Evolutionary conservation across 441 rosid species (phyloP).

Genomic region (Adansonia madagascariensis): DNA sequence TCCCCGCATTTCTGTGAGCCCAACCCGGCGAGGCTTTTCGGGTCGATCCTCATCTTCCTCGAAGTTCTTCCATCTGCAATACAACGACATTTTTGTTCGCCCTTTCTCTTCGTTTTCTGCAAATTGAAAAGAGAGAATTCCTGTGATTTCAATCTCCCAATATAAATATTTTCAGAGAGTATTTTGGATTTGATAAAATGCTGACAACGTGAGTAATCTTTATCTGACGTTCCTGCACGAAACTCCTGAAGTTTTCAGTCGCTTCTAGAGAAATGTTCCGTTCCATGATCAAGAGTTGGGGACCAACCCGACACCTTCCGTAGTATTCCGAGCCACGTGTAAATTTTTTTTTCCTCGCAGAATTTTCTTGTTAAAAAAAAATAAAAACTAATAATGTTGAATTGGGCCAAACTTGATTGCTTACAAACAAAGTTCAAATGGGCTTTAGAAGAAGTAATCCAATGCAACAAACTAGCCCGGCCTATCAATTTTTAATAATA

Average conservation of each 20-base stretch:
- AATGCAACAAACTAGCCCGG: neutral
- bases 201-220: neutral
- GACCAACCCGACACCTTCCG: neutral
- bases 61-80: slow-evolving; percentile 72
- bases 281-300: neutral
- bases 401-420: neutral
- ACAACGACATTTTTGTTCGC: slow-evolving; percentile 44
- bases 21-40: slow-evolving; percentile 85
- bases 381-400: neutral
- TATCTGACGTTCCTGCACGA: neutral
- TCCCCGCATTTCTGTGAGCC: slow-evolving; percentile 86
- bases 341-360: neutral
- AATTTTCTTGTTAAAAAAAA: neutral
- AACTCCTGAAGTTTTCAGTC: slow-evolving; percentile 42
- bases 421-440: neutral
- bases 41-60: slow-evolving; percentile 83
- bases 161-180: neutral
- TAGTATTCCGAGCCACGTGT: neutral
- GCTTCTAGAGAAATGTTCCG: slow-evolving; percentile 49
- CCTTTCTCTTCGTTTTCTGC: neutral
- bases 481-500: too few species aligned
- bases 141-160: neutral
- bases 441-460: neutral
- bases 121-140: neutral
- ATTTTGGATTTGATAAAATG: neutral